phyloP scores from a whole-genome alignment of 305 asterid species.

The Solanum hybrid region DNA sequence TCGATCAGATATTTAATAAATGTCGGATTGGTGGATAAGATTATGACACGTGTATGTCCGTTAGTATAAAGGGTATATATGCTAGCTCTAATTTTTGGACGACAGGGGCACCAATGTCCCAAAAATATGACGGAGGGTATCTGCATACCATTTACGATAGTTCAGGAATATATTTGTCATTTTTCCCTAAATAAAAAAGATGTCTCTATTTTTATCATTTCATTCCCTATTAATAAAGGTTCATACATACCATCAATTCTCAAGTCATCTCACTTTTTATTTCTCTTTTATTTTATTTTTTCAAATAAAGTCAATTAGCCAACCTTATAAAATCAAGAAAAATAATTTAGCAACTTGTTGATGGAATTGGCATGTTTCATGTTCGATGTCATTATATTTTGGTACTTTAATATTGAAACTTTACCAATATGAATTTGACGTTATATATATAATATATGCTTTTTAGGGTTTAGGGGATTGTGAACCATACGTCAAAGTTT shows the following conservation, averaged over 20 bases:
- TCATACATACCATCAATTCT: slow-evolving; percentile 30
- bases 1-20: too few species aligned
- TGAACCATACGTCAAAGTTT: slow-evolving; percentile 8
- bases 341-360: slow-evolving; percentile 13
- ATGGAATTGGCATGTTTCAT: slow-evolving; percentile 31
- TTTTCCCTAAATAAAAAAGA: neutral
- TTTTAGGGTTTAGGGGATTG: neutral
- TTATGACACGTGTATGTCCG: too few species aligned
- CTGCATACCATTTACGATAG: neutral
- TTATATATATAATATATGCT: neutral
- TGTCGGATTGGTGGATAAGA: too few species aligned
- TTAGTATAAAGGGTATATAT: too few species aligned
- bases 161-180: too few species aligned
- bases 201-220: neutral
- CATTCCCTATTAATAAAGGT: slow-evolving; percentile 2
- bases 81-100: neutral
- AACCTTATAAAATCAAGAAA: neutral
- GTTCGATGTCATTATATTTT: slow-evolving; percentile 29
- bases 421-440: neutral
- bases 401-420: slow-evolving; percentile 8
- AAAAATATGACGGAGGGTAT: neutral
- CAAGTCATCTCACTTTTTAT: slow-evolving; percentile 18
- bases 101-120: neutral
- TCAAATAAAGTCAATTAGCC: slow-evolving; percentile 1
- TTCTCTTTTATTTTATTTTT: slow-evolving; percentile 7